Conservation (phyloP, 495 filamentous ascomycete species). For the Aspergillus cristatus region DNA sequence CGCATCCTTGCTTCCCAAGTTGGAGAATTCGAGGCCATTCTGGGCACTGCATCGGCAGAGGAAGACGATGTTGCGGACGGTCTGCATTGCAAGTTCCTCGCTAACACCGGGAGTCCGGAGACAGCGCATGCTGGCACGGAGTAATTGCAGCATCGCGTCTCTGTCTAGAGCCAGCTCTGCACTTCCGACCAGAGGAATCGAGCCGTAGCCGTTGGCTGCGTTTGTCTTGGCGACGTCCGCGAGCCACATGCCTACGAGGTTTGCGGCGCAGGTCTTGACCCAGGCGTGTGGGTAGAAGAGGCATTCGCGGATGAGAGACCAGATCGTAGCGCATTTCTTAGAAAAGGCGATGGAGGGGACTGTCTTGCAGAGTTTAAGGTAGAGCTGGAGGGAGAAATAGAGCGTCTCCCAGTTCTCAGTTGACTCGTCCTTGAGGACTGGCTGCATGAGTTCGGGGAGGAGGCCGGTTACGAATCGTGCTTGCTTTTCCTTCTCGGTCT, state of each 20-base stretch:
- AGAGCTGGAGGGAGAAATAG: conserved; percentile 60
- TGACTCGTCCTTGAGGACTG: conserved; percentile 36
- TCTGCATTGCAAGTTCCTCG: conserved; percentile 61
- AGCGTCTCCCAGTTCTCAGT: conserved; percentile 68
- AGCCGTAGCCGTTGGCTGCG: conserved; percentile 36
- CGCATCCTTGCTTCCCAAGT: conserved; percentile 24
- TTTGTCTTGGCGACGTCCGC: conserved; percentile 64
- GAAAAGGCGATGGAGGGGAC: conserved; percentile 55
- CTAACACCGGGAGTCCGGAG: conserved; percentile 56
- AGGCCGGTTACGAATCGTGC: conserved; percentile 32
- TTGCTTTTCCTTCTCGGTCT: conserved; percentile 54
- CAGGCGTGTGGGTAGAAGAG: conserved; percentile 64
- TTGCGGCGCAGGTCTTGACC: conserved; percentile 68
- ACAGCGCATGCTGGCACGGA: conserved; percentile 52
- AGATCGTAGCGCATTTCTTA: conserved; percentile 46
- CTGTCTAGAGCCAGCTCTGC: conserved; percentile 57
- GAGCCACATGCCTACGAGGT: conserved; percentile 67
- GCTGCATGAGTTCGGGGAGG: conserved; percentile 41
- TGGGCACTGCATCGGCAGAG: conserved; percentile 59
- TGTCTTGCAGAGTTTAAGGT: conserved; percentile 57
- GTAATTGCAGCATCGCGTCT: conserved; percentile 56
- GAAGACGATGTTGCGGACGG: conserved; percentile 69
- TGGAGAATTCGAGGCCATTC: conserved; percentile 46
- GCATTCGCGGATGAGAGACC: conserved; percentile 54
- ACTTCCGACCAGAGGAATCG: conserved; percentile 58